A percentile compares a stretch with the other conserved stretches of the same genome.
These are phyloP conservation scores for Apophysomyces ossiformis DNA, from an alignment of 371 early-diverging fungal genomes.

Conservation along the genomic window DNA sequence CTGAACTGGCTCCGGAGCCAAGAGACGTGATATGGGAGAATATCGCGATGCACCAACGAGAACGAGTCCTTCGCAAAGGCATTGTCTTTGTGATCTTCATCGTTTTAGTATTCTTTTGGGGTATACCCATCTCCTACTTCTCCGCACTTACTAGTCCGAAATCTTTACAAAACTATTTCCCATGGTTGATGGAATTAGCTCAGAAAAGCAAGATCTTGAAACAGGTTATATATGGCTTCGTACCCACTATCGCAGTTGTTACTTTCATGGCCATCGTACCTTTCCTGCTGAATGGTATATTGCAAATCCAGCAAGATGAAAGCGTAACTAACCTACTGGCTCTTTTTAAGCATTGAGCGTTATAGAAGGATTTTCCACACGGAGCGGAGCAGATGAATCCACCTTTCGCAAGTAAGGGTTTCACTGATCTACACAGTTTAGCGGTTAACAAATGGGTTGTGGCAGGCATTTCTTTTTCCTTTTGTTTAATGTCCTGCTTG, in stretches of 20 bases:
- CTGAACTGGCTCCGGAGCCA: conserved; percentile 75
- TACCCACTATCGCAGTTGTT: conserved; percentile 63
- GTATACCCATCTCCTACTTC: conserved; percentile 58
- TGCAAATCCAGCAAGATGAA: neutral
- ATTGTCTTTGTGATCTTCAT: conserved; percentile 47
- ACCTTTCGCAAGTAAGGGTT: conserved; percentile 65
- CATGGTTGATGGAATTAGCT: conserved; percentile 51
- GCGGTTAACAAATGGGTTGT: too few species aligned
- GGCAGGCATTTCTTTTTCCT: conserved; percentile 85
- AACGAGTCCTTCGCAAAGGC: conserved; percentile 50
- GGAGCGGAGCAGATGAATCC: conserved; percentile 71
- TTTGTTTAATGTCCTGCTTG: conserved; percentile 86
- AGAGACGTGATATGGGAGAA: conserved; percentile 80
- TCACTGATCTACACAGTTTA: neutral
- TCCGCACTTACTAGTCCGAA: conserved; percentile 59
- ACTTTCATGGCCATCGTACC: conserved; percentile 69
- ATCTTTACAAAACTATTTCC: conserved; percentile 50
- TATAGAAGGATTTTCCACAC: conserved; percentile 70
- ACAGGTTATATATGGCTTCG: conserved; percentile 59
- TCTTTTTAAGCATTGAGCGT: conserved; percentile 36
- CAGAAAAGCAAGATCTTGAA: conserved; percentile 54
- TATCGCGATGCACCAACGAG: conserved; percentile 62
- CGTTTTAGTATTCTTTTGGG: conserved; percentile 59
- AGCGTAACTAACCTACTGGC: neutral
- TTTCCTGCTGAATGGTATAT: conserved; percentile 60